Evolutionary conservation across 192 early-diverging fungal genomes (phyloP), one percentile per base, ranked within the genome.

Genomic region (Haplosporangium gracile): DNA sequence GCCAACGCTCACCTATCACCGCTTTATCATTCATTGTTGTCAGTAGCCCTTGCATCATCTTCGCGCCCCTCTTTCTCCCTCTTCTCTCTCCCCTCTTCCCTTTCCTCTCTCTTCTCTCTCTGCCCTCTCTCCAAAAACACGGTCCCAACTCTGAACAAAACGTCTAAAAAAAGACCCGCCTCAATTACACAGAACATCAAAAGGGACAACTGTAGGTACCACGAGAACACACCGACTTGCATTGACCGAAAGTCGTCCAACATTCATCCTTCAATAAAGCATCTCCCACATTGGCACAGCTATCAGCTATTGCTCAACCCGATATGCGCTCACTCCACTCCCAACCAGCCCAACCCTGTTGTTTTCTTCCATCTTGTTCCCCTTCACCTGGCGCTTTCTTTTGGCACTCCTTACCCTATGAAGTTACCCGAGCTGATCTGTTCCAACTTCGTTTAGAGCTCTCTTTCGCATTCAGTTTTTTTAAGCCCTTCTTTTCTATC

Each of bases 401-500:
- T n/a, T 32, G 42, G 2, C 18, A 70, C 43, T 77, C 43, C 11
- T 11, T 22, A 15, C 68, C 20, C 11, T 34, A 40, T 24, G 38
- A 68, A 68, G 43, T 51, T 43, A 36, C 65, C 4, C 16, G 42
- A 36, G 42, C 42, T 77, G 63, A 29, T 49, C 29, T 34, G 49
- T 78, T 65, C 60, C 26, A 29, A 65, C 32, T 26, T 65, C 26
- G 29, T 65, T 65, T 65, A 29, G 29, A 65, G 60, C 60, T 29
- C 13, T 65, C 13, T 29, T 32, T 65, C 60, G 24, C 22, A 60
- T 32, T 65, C 26, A 8, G 9, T 26, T 77, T 43, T 11, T 43
- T 68, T 39, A 20, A 47, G 60, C 29, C 60, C 60, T 65, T 65
- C 26, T 65, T 65, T 49, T n/a, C 29, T 71, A 69, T 72, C 71